A percentile compares a stretch with the other conserved stretches of the same genome.
Conservation (phyloP, 2,329 filamentous ascomycete genomes). For the Colletotrichum endophyticum region DNA sequence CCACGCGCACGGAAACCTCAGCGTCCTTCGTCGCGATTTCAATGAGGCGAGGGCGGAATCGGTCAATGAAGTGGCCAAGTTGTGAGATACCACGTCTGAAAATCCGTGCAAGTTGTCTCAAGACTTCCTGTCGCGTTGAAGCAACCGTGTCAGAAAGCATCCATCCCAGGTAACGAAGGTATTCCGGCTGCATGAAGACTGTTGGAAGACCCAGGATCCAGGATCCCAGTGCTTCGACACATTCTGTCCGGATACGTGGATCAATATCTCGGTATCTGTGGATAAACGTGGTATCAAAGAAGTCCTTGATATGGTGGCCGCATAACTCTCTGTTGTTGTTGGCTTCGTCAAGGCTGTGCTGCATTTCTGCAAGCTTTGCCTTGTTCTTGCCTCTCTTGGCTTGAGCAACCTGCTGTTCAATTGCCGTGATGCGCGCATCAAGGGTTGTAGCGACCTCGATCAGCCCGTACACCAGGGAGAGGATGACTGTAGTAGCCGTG, state of each 20-base stretch:
- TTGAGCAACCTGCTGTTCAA: slow-evolving; percentile 78
- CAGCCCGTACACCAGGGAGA: slow-evolving; percentile 80
- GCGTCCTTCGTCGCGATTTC: slow-evolving; percentile 91
- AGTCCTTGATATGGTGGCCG: slow-evolving; percentile 77
- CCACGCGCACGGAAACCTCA: slow-evolving; percentile 79
- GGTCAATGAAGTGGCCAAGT: slow-evolving; percentile 89
- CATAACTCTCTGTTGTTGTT: slow-evolving; percentile 72
- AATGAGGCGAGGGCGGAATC: slow-evolving; percentile 84
- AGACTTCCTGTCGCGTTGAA: slow-evolving; percentile 79
- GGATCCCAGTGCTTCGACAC: slow-evolving; percentile 81
- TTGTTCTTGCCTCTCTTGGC: slow-evolving; percentile 80
- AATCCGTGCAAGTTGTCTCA: slow-evolving; percentile 81
- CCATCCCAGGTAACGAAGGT: slow-evolving; percentile 95
- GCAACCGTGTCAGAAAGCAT: slow-evolving; percentile 83
- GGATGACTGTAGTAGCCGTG: slow-evolving; percentile 84
- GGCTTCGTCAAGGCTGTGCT: slow-evolving; percentile 73
- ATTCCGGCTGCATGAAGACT: slow-evolving; percentile 87
- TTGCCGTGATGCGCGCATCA: slow-evolving; percentile 74
- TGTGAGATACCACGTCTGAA: slow-evolving; percentile 84
- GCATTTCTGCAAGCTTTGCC: slow-evolving; percentile 73
- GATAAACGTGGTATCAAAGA: slow-evolving; percentile 91
- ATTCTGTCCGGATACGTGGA: slow-evolving; percentile 85
- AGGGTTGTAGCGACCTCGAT: slow-evolving; percentile 76
- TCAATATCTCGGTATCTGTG: slow-evolving; percentile 96
- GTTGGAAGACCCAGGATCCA: slow-evolving; percentile 90